Evolutionary conservation across 306 rosid species (phyloP).

Genomic region (Coriaria nepalensis): DNA sequence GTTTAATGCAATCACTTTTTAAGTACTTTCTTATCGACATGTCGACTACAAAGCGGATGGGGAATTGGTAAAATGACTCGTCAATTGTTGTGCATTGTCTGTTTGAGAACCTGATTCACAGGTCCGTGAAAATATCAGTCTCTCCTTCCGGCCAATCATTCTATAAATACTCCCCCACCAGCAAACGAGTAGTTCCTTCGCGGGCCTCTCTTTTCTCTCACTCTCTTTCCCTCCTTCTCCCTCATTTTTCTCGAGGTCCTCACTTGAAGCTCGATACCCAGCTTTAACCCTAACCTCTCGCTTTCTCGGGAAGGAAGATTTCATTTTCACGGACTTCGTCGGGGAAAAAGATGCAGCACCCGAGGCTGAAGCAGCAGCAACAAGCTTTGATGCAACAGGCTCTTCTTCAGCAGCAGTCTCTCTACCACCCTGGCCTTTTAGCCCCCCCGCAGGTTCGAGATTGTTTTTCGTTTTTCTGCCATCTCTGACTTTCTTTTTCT

Average conservation of each 20-base stretch:
- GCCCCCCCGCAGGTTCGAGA: conserved; percentile 92
- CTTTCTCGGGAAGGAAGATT: conserved; percentile 17
- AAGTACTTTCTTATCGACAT: too few species aligned
- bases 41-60: neutral
- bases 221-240: neutral
- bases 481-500: neutral
- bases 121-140: conserved; percentile 6
- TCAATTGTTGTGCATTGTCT: neutral
- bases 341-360: conserved; percentile 70
- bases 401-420: conserved; percentile 87
- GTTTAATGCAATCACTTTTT: too few species aligned
- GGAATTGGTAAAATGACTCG: too few species aligned
- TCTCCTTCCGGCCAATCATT: neutral
- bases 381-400: conserved; percentile 99
- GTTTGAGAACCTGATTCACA: neutral
- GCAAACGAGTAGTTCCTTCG: conserved; percentile 12
- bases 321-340: conserved; percentile 18
- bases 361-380: conserved; percentile 89
- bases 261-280: conserved; percentile 16
- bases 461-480: neutral
- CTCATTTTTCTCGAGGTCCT: conserved; percentile 17
- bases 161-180: conserved; percentile 16
- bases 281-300: conserved; percentile 55
- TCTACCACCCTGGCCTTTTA: conserved; percentile 86
- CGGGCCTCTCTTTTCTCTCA: conserved; percentile 18